A percentile compares a stretch with the other conserved stretches of the same genome.
These are phyloP conservation scores for Penicillium sp. DNA, from an alignment of 2,329 filamentous ascomycete species.

Conservation along the genomic window DNA sequence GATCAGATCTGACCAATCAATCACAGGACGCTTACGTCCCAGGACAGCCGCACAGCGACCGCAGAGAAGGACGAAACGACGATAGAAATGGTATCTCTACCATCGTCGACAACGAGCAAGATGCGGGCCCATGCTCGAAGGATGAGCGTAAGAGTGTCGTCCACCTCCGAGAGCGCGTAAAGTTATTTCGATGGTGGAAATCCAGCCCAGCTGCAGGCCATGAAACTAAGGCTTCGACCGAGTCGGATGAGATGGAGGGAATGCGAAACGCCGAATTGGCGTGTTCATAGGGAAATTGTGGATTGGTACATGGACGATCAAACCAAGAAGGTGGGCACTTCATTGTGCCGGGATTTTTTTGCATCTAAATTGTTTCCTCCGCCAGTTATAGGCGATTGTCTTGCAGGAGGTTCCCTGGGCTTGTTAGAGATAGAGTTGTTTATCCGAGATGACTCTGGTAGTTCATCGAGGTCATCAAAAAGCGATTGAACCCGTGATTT, in stretches of 20 bases:
- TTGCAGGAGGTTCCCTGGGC: constrained; percentile 14
- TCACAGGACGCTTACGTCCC: constrained; percentile 35
- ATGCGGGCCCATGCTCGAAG: constrained; percentile 30
- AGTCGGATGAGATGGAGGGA: constrained; percentile 3
- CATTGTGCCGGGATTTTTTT: constrained; percentile 40
- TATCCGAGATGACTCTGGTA: constrained; percentile 30
- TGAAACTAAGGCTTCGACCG: constrained; percentile 4
- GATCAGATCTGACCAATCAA: constrained; percentile 27
- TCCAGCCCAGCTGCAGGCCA: background rate
- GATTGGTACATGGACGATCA: constrained; percentile 22
- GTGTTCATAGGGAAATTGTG: constrained; percentile 1
- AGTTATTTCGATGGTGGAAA: constrained; percentile 13
- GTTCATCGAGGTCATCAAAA: constrained; percentile 41
- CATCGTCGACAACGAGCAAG: constrained; percentile 27
- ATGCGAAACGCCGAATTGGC: background rate
- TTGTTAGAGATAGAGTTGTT: constrained; percentile 22
- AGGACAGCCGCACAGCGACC: constrained; percentile 29
- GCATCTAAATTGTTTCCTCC: constrained; percentile 22
- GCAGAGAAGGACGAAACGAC: constrained; percentile 29
- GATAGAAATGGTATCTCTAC: constrained; percentile 24
- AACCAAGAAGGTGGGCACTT: constrained; percentile 46
- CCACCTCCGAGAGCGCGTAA: constrained; percentile 21
- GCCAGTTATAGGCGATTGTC: constrained; percentile 13
- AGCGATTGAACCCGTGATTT: constrained; percentile 33
- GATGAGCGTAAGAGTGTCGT: constrained; percentile 28